Conservation (phyloP, 2,329 filamentous ascomycete genomes). For the Trichoderma semiorbis region DNA sequence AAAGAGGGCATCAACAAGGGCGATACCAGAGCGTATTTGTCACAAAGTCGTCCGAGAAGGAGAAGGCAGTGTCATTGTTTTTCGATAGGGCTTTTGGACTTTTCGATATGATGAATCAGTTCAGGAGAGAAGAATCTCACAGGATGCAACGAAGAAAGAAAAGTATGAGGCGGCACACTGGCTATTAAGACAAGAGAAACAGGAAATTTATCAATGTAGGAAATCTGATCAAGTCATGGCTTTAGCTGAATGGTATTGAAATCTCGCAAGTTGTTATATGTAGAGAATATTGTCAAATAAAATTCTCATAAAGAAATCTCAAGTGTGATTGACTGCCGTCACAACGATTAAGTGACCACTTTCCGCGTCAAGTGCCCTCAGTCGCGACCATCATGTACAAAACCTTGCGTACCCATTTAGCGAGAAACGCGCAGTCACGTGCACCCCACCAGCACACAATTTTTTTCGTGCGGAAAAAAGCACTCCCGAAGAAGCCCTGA, state of each 20-base stretch:
- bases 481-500: constrained; percentile 28
- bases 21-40: not conserved
- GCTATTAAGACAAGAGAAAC: not conserved
- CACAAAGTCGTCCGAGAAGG: not conserved
- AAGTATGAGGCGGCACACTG: not conserved
- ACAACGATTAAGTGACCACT: not conserved
- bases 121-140: not conserved
- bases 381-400: not conserved
- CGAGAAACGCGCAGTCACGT: not conserved
- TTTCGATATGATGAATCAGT: not conserved
- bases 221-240: not conserved
- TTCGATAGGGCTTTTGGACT: not conserved
- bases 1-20: not conserved
- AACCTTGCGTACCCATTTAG: not conserved
- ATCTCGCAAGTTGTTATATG: not conserved
- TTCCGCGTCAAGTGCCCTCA: not conserved
- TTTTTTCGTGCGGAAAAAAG: constrained; percentile 24
- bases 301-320: not conserved
- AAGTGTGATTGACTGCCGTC: not conserved
- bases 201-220: not conserved
- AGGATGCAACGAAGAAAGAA: not conserved
- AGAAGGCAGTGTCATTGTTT: not conserved
- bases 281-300: not conserved
- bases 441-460: not conserved
- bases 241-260: not conserved